Conservation (phyloP, 192 early-diverging fungal genomes). For the Phlyctochytrium bullatum region DNA sequence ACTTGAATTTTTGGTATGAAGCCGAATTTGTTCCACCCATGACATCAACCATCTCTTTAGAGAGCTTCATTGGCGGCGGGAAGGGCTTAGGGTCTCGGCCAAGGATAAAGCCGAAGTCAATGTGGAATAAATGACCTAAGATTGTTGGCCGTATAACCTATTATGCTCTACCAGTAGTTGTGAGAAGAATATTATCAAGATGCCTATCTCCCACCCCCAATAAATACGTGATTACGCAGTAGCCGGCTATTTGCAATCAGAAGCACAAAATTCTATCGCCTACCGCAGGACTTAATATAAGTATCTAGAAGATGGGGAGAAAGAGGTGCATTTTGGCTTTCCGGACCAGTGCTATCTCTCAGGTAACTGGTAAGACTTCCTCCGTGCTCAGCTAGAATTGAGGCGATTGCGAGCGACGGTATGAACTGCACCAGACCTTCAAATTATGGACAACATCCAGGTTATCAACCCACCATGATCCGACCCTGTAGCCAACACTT, state of each 20-base stretch:
- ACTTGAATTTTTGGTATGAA: conserved; percentile 87
- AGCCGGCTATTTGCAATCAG: conserved; percentile 85
- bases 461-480: conserved; percentile 73
- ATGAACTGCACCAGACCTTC: conserved; percentile 88
- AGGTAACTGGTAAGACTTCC: conserved; percentile 81
- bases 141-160: background rate
- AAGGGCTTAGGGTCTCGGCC: conserved; percentile 99
- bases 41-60: conserved; percentile 99
- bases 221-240: conserved; percentile 98
- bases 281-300: conserved; percentile 92
- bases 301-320: conserved; percentile 95
- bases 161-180: conserved; percentile 65
- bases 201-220: conserved; percentile 98
- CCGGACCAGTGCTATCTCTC: conserved; percentile 67
- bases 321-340: too few species aligned
- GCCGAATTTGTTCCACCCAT: conserved; percentile 93
- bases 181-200: conserved; percentile 92
- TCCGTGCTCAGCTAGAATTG: conserved; percentile 82
- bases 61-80: conserved; percentile 99
- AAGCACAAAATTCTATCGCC: conserved; percentile 17
- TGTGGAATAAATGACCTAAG: conserved; percentile 86
- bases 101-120: conserved; percentile 98
- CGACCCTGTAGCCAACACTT: conserved; percentile 90
- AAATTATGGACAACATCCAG: conserved; percentile 5
- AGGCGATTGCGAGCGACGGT: conserved; percentile 81